Percentiles rank a stretch among this genome's conserved stretches.
phyloP scores from a whole-genome alignment of 345 rosid species.

The Turnera subulata region DNA sequence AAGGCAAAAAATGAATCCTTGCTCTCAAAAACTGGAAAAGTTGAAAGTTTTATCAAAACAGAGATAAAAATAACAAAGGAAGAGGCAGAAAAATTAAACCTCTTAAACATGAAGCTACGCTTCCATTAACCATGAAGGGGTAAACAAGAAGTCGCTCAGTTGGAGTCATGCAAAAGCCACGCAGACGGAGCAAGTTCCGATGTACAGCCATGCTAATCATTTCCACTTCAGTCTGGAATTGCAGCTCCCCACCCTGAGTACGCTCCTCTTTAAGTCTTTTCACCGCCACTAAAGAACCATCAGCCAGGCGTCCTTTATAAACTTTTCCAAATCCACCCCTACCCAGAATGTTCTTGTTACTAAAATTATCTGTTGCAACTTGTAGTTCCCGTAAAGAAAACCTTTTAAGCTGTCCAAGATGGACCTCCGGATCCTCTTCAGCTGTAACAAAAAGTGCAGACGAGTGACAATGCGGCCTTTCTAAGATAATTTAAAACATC shows the following conservation, averaged over 20 bases:
- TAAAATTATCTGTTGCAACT: slow-evolving; percentile 10
- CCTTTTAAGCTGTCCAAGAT: slow-evolving; percentile 22
- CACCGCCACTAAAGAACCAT: slow-evolving; percentile 14
- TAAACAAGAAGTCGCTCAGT: slow-evolving; percentile 9
- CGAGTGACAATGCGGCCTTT: not conserved
- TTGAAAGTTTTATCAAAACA: too few species aligned
- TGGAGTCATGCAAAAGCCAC: slow-evolving; percentile 5
- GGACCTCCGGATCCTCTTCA: slow-evolving; percentile 22
- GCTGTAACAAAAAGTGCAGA: slow-evolving; percentile 5
- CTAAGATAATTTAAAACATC: too few species aligned
- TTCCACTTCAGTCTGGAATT: slow-evolving; percentile 5
- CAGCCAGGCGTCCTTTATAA: slow-evolving; percentile 1
- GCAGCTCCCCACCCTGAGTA: slow-evolving; percentile 3
- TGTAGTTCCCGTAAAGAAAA: slow-evolving; percentile 14
- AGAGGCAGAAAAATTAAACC: not conserved
- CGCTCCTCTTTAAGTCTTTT: slow-evolving; percentile 3
- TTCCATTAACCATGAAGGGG: slow-evolving; percentile 11
- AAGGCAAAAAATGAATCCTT: too few species aligned
- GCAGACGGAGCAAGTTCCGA: slow-evolving; percentile 8
- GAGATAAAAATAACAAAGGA: not conserved
- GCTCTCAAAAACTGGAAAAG: too few species aligned
- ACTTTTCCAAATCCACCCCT: slow-evolving; percentile 16
- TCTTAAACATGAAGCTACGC: slow-evolving; percentile 9
- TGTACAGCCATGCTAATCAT: slow-evolving; percentile 12
- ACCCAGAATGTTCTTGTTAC: slow-evolving; percentile 9